Evolutionary conservation across 352 stramenopile species (phyloP).

Genomic region (Pythium periplocum): DNA sequence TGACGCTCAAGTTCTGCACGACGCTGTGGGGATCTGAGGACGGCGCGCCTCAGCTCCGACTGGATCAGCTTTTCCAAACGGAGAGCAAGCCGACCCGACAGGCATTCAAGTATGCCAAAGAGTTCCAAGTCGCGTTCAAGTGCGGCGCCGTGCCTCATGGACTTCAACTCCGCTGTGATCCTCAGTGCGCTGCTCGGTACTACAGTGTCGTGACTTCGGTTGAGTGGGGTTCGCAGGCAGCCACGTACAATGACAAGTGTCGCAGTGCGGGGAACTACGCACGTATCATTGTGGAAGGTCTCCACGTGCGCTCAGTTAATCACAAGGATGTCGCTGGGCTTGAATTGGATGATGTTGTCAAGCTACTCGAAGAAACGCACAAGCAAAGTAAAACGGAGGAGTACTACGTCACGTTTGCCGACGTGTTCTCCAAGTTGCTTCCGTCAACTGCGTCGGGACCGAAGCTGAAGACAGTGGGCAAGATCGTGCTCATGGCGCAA

Average conservation of each 20-base stretch:
- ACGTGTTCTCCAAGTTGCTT: constrained; percentile 15
- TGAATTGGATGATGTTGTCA: constrained; percentile 37
- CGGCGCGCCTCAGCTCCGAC: too few relatives aligned
- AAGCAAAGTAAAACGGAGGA: constrained; percentile 18
- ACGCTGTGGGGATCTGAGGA: too few relatives aligned
- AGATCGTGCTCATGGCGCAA: constrained; percentile 20
- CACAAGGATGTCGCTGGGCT: neutral
- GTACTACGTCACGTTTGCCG: constrained; percentile 44
- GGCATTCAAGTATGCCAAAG: too few relatives aligned
- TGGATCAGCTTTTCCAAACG: too few relatives aligned
- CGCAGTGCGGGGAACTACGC: neutral
- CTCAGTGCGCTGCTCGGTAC: too few relatives aligned
- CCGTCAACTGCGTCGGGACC: neutral
- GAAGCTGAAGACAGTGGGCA: constrained; percentile 12
- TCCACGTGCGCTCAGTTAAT: neutral
- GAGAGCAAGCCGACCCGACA: too few relatives aligned
- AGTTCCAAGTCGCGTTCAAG: too few relatives aligned
- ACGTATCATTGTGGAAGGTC: neutral
- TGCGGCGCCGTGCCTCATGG: too few relatives aligned
- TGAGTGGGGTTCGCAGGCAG: neutral
- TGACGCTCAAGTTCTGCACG: too few relatives aligned
- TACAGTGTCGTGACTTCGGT: neutral
- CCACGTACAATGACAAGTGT: neutral
- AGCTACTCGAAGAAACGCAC: constrained; percentile 19
- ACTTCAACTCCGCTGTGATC: too few relatives aligned